Percentiles rank a stretch among this genome's conserved stretches.
phyloP scores from a whole-genome alignment of 1,284 basidiomycete genomes.

The Malassezia psittaci region DNA sequence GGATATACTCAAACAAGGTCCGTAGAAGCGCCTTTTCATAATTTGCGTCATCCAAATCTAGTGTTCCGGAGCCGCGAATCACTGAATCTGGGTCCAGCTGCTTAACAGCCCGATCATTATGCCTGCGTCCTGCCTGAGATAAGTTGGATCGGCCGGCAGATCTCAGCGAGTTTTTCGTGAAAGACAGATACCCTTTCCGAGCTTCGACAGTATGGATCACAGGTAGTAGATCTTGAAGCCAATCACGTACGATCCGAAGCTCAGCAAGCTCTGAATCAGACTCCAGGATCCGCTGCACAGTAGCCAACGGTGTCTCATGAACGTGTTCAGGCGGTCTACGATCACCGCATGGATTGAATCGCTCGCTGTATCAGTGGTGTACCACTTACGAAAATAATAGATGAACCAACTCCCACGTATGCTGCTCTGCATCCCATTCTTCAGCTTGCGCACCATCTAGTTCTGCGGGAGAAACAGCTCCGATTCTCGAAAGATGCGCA shows the following conservation, averaged over 20 bases:
- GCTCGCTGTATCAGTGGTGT: constrained; percentile 5
- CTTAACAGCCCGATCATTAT: constrained; percentile 26
- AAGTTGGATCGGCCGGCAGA: constrained; percentile 32
- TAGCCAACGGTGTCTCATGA: constrained; percentile 40
- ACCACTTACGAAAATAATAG: constrained; percentile 21
- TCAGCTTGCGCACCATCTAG: constrained; percentile 23
- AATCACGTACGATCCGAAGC: constrained; percentile 42
- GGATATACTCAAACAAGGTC: constrained; percentile 65
- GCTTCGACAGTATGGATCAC: constrained; percentile 37
- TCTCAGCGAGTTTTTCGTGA: constrained; percentile 40
- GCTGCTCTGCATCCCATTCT: constrained; percentile 31
- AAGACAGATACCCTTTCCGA: constrained; percentile 44
- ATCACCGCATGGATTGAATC: background rate
- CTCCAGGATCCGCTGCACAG: constrained; percentile 37
- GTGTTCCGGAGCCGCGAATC: constrained; percentile 26
- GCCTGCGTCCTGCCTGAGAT: constrained; percentile 15
- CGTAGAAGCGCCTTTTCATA: constrained; percentile 68
- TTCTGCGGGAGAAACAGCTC: background rate
- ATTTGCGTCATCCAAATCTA: constrained; percentile 33
- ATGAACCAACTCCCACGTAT: constrained; percentile 36
- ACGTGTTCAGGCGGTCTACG: constrained; percentile 11
- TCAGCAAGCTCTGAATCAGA: constrained; percentile 32
- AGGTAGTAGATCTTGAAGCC: constrained; percentile 37
- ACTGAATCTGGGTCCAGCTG: constrained; percentile 41
- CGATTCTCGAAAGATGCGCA: background rate